Conservation (phyloP, 2,329 filamentous ascomycete species). For the Aspergillus pseudoglaucus region DNA sequence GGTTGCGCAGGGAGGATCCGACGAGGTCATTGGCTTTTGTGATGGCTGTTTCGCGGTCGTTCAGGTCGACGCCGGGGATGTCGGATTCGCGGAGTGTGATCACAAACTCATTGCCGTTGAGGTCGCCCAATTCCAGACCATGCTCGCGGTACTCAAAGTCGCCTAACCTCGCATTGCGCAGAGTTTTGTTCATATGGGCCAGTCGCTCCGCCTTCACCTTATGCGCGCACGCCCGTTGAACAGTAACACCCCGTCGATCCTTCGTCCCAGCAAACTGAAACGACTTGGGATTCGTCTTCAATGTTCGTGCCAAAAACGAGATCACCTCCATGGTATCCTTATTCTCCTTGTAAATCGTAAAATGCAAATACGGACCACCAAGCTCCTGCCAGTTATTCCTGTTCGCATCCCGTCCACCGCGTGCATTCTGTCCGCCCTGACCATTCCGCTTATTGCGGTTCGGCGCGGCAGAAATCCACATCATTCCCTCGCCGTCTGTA, state of each 20-base stretch:
- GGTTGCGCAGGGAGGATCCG: slow-evolving; percentile 56
- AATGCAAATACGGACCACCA: slow-evolving; percentile 78
- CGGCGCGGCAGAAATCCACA: slow-evolving; percentile 49
- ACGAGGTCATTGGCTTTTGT: slow-evolving; percentile 41
- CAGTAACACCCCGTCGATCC: slow-evolving; percentile 78
- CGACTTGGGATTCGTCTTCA: slow-evolving; percentile 62
- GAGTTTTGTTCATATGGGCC: slow-evolving; percentile 53
- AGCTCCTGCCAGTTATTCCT: slow-evolving; percentile 58
- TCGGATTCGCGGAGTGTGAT: slow-evolving; percentile 84
- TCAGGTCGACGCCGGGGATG: slow-evolving; percentile 44
- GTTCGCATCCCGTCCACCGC: slow-evolving; percentile 25
- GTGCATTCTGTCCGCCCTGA: slow-evolving; percentile 24
- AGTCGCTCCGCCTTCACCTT: slow-evolving; percentile 58
- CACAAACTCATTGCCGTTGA: slow-evolving; percentile 84
- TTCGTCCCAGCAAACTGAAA: slow-evolving; percentile 86
- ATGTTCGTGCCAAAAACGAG: slow-evolving; percentile 64
- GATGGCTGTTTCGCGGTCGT: slow-evolving; percentile 43
- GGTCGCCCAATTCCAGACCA: slow-evolving; percentile 72
- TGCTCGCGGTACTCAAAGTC: slow-evolving; percentile 71
- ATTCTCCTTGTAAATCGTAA: slow-evolving; percentile 93
- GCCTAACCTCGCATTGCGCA: slow-evolving; percentile 61
- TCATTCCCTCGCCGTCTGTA: slow-evolving; percentile 64
- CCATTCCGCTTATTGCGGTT: slow-evolving; percentile 28
- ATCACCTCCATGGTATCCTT: slow-evolving; percentile 93
- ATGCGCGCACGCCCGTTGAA: slow-evolving; percentile 68